phyloP scores from a whole-genome alignment of 768 basidiomycete genomes.

The Lentinula detonsa region DNA sequence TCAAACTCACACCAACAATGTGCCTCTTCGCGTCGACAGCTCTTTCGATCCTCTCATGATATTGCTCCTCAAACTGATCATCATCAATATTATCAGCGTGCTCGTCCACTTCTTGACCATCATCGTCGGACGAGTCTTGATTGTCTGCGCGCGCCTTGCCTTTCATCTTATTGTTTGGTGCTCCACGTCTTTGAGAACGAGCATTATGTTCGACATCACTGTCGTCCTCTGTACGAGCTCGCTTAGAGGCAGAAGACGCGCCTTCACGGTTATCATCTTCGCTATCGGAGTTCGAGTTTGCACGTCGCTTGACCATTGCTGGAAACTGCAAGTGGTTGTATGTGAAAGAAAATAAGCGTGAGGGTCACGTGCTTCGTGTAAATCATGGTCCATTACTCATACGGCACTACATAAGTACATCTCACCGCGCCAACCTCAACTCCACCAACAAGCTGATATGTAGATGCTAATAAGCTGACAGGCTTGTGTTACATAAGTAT shows the following conservation, averaged over 20 bases:
- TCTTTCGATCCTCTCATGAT: conserved; percentile 49
- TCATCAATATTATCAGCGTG: conserved; percentile 49
- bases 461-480: no score
- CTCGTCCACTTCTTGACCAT: conserved; percentile 17
- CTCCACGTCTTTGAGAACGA: neutral
- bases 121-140: conserved; percentile 2
- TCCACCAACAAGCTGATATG: no score
- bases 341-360: neutral
- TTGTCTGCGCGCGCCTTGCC: conserved; percentile 15
- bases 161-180: conserved; percentile 14
- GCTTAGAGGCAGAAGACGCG: conserved; percentile 34
- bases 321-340: neutral
- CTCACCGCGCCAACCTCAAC: no score
- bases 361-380: neutral
- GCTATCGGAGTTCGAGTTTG: conserved; percentile 26
- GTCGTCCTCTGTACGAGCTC: conserved; percentile 28
- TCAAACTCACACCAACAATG: conserved; percentile 38
- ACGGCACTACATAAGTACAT: no score
- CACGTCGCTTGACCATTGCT: conserved; percentile 53
- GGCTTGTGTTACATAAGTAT: no score
- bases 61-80: conserved; percentile 56
- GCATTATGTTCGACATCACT: neutral
- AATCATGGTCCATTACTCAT: neutral
- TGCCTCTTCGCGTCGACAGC: conserved; percentile 43
- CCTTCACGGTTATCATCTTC: conserved; percentile 29